Evolutionary conservation across 2,329 filamentous ascomycete genomes (phyloP).

Genomic region (Aureobasidium zeae): DNA sequence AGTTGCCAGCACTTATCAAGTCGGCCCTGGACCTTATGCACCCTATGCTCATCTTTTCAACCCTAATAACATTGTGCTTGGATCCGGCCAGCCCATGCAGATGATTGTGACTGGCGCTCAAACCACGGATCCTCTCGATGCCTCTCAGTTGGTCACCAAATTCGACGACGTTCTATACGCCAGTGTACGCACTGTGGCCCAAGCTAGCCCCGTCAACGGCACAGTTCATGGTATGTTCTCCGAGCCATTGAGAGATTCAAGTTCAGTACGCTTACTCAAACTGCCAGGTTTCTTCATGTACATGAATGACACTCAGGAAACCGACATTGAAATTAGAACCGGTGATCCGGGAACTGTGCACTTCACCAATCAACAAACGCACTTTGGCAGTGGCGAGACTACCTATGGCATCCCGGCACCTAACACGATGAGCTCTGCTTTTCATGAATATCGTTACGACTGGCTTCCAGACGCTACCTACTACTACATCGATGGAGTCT

Average conservation of each 20-base stretch:
- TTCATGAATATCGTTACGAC: conserved; percentile 76
- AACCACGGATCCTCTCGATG: conserved; percentile 6
- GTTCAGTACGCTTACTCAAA: no score
- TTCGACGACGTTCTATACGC: conserved; percentile 58
- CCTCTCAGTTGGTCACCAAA: conserved; percentile 53
- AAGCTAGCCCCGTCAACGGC: conserved; percentile 50
- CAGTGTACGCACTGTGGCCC: conserved; percentile 60
- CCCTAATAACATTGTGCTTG: conserved; percentile 15
- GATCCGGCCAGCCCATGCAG: conserved; percentile 12
- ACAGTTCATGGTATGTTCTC: conserved; percentile 53
- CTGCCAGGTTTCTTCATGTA: conserved; percentile 63
- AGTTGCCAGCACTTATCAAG: conserved; percentile 13
- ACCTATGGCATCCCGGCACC: conserved; percentile 55
- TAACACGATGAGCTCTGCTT: conserved; percentile 53
- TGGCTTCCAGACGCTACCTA: conserved; percentile 53
- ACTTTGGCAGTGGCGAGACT: conserved; percentile 47
- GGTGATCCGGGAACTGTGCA: conserved; percentile 5
- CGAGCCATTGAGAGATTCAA: neutral
- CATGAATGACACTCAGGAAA: conserved; percentile 68
- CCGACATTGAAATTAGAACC: conserved; percentile 55
- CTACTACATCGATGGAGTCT: conserved; percentile 59
- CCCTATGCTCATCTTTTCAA: conserved; percentile 17
- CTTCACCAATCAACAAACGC: conserved; percentile 55
- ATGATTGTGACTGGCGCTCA: conserved; percentile 14
- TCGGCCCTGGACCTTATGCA: conserved; percentile 12